These are phyloP conservation scores for Conringia planisiliqua DNA, from an alignment of 345 rosid genomes.

Conservation along the genomic window DNA sequence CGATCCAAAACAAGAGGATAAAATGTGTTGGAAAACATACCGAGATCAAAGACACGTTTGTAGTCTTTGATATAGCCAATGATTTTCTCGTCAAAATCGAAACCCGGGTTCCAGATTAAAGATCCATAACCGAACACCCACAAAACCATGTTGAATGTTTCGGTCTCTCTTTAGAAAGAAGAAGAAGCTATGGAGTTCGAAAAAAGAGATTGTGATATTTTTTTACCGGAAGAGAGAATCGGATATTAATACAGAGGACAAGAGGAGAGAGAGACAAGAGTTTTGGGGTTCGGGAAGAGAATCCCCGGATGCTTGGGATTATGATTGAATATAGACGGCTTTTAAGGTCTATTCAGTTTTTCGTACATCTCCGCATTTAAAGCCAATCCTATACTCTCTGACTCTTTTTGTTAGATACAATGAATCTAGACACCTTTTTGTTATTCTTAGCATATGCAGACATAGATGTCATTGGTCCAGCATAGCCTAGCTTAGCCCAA, in stretches of 20 bases:
- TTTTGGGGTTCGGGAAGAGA: not conserved
- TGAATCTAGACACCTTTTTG: conserved; percentile 10
- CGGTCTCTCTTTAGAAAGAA: not conserved
- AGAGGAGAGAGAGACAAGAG: not conserved
- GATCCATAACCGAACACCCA: conserved; percentile 99
- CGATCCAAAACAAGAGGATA: too few species aligned
- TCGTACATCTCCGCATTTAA: not conserved
- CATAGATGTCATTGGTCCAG: not conserved
- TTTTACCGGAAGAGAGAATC: not conserved
- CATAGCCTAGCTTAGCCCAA: not conserved
- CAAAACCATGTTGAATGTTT: conserved; percentile 55
- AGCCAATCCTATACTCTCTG: not conserved
- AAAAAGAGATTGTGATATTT: not conserved
- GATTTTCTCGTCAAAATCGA: conserved; percentile 72
- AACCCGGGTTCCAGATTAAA: conserved; percentile 96
- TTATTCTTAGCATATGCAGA: not conserved
- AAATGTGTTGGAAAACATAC: conserved; percentile 24
- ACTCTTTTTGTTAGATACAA: not conserved
- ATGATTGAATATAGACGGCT: not conserved
- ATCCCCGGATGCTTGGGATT: not conserved
- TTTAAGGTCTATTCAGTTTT: not conserved
- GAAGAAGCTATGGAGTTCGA: not conserved
- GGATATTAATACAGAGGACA: conserved; percentile 1
- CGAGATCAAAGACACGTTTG: conserved; percentile 91
- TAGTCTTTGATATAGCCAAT: conserved; percentile 75